Evolutionary conservation across 768 basidiomycete species (phyloP), one percentile per base, ranked within the genome.

Genomic region (Lepiota venenata): DNA sequence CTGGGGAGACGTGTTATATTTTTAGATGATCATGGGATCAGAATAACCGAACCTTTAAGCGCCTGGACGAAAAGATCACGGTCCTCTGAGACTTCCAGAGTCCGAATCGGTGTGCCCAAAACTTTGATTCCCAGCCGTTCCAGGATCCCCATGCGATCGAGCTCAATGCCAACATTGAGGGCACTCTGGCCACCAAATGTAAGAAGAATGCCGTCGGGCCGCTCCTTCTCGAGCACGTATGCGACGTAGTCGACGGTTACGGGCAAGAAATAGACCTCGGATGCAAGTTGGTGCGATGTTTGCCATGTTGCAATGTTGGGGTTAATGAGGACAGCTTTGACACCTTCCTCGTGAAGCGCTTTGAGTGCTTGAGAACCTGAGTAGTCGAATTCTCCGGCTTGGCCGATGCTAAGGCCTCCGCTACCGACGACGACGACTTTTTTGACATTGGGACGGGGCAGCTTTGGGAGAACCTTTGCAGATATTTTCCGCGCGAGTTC

Each of bases 221-320:
- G 81, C 74, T 98, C 97, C 74, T 96, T 97, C 76, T 99, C 97
- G 68, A 98, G 77, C 22, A 99, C 93, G 66, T 98, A 98, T 58
- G 97, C 96, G 59, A 99, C 97, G 70, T 98, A 98, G 70, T 98
- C 97, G 48, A 91, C 74, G 0, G 97, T 98, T 64, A 99, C 84
- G 44, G 97, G 97, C 35, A 99, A 73, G 74, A 98, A 99, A 74
- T 98, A 99, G 61, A 98, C 93, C 68, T 98, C 92, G 1, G 88
- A 88, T 25, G 97, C 97, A 59, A 99, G 79, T 69, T 98, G 87
- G 67, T 99, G 97, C 7, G 95, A 98, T 1, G 97, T 98, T 73
- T 99, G 97, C 88, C 96, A 98, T 27, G 97, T 98, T 40, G 97
- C 96, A 60, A 98, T 98, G 67, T 99, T 98, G 44, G 97, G 97